These are phyloP conservation scores for Hypoxylon sp. DNA, from an alignment of 2,329 filamentous ascomycete genomes.

Conservation along the genomic window DNA sequence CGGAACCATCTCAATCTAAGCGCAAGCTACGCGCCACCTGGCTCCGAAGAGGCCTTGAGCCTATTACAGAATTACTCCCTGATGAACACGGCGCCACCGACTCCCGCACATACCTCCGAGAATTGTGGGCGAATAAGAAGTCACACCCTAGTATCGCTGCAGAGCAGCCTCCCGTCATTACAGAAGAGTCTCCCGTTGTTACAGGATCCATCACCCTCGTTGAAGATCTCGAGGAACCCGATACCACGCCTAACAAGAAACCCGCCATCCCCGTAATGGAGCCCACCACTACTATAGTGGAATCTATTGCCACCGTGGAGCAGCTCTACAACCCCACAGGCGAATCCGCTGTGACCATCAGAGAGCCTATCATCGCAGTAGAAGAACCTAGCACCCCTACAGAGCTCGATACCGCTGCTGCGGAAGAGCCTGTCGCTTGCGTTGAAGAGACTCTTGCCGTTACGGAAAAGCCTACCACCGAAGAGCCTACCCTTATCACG, in stretches of 20 bases:
- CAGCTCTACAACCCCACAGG: too few relatives aligned
- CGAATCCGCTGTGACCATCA: too few relatives aligned
- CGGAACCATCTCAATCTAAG: not conserved
- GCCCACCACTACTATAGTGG: not conserved
- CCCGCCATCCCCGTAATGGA: not conserved
- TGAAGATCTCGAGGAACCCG: not conserved
- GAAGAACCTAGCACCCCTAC: too few relatives aligned
- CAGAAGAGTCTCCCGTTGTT: too few relatives aligned
- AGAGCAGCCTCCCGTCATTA: not conserved
- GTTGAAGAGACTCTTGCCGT: not conserved
- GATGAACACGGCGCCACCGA: not conserved
- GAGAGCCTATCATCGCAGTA: too few relatives aligned
- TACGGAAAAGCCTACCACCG: not conserved
- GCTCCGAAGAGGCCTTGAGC: not conserved
- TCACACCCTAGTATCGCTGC: not conserved
- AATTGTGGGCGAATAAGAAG: not conserved
- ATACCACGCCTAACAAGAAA: not conserved
- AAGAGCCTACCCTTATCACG: not conserved
- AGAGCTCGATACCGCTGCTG: not conserved
- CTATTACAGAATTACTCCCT: not conserved
- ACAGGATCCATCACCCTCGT: not conserved
- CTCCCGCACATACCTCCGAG: conserved; percentile 4
- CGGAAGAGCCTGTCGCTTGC: not conserved
- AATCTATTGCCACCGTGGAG: too few relatives aligned
- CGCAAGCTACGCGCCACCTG: not conserved